Conservation (phyloP, 495 filamentous ascomycete genomes). For the Neurospora sp. region DNA sequence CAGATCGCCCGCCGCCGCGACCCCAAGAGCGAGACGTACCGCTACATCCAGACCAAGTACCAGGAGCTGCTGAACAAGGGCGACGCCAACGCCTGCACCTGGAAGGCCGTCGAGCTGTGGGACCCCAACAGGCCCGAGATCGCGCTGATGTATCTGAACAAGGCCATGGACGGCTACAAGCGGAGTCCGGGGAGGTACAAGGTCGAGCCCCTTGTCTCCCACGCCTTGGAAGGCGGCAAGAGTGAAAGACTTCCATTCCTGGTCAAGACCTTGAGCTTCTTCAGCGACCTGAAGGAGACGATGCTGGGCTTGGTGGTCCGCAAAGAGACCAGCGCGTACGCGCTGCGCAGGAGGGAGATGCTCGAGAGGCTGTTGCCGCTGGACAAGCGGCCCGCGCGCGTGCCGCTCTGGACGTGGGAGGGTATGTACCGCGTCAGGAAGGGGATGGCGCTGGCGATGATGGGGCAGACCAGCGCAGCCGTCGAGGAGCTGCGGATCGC, state of each 20-base stretch:
- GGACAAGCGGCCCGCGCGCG: background rate
- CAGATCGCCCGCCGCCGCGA: background rate
- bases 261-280: background rate
- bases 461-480: conserved; percentile 11
- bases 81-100: conserved; percentile 13
- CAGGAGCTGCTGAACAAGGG: background rate
- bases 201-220: background rate
- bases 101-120: conserved; percentile 7
- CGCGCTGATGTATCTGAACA: conserved; percentile 11
- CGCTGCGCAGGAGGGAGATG: background rate
- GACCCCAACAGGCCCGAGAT: background rate
- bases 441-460: conserved; percentile 12
- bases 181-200: background rate
- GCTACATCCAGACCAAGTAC: conserved; percentile 1
- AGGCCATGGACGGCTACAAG: conserved; percentile 10
- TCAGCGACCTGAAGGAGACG: background rate
- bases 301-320: background rate
- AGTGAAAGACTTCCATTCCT: background rate
- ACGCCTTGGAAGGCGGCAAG: background rate
- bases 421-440: conserved; percentile 15
- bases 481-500: conserved; percentile 10
- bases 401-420: conserved; percentile 25
- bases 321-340: background rate
- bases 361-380: background rate
- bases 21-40: background rate